These are phyloP conservation scores for Penicillium sp. DNA, from an alignment of 2,329 filamentous ascomycete genomes.

Conservation along the genomic window DNA sequence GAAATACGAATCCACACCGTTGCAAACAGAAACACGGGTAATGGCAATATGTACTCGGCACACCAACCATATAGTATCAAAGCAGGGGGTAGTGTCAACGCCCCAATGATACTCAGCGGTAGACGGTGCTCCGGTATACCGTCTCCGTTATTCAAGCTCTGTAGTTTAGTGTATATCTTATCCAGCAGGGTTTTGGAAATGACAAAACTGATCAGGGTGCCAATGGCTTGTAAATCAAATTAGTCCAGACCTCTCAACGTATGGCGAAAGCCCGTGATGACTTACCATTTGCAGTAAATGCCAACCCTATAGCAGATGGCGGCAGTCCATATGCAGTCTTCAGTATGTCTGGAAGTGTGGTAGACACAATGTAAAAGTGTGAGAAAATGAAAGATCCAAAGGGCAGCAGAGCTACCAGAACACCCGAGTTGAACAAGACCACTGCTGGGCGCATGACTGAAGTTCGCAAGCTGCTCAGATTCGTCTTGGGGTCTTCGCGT, in stretches of 20 bases:
- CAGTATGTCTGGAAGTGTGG: not conserved
- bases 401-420: not conserved
- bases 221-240: not conserved
- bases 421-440: not conserved
- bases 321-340: not conserved
- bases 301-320: not conserved
- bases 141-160: not conserved
- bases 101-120: not conserved
- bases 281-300: not conserved
- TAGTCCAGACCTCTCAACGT: not conserved
- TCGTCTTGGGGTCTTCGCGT: conserved; percentile 6
- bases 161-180: not conserved
- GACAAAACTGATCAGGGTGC: not conserved
- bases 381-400: not conserved
- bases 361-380: not conserved
- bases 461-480: conserved; percentile 7
- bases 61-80: not conserved
- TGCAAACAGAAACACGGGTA: not conserved
- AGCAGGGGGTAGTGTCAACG: not conserved
- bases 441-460: conserved; percentile 8
- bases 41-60: not conserved
- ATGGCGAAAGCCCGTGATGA: not conserved
- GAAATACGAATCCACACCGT: conserved; percentile 44
- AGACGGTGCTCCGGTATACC: not conserved
- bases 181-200: not conserved